Base-by-base conservation (phyloP, 1,284 basidiomycete species). In the Cryptococcus wingfieldii region DNA sequence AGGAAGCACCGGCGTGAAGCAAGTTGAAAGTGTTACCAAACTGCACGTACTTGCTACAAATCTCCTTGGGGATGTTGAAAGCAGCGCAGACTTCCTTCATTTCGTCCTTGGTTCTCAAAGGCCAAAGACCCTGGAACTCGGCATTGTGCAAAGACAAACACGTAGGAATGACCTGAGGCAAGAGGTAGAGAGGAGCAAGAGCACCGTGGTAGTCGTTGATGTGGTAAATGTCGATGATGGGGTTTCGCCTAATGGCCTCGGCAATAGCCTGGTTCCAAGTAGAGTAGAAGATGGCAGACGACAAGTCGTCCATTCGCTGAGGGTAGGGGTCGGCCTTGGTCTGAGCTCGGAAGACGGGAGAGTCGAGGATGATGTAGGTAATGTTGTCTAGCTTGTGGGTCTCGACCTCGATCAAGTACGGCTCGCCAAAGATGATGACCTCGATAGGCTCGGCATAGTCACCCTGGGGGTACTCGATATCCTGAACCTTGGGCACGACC, bases 41-140 rank as follows among this genome's bases (percentile, higher is more conserved):
- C 77, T 94, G 91, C 41, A 95, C 89, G 71, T 95, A 95, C 67
- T 93, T 94, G 54, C 87, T 90, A 79, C 90, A 94, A 66, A 90
- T 82, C 31, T 93, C 90, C 78, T 94, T 94, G 80, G 88, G 88
- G 71, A 95, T 89, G 77, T 94, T 94, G 83, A 94, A 95, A 10
- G 91, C 91, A 4, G 90, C 92, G 73, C 91, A 95, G 47, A 95
- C 91, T 74, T 95, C 91, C 80, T 92, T 94, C 89, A 93, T 92
- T 76, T 94, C 91, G 71, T 94, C 91, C 80, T 95, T 94, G 43
- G 90, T 94, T 52, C 91, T 86, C 31, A 94, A 82, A 12, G 91
- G 90, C 91, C 90, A 94, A 25, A 94, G 82, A 79, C 91, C 91
- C 73, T 95, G 91, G 82, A 94, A 95, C 76, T 95, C 90, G 71